A percentile compares a stretch with the other conserved stretches of the same genome.
Evolutionary conservation across 2,329 filamentous ascomycete species (phyloP).

Genomic region (Ophiostoma ulmi): DNA sequence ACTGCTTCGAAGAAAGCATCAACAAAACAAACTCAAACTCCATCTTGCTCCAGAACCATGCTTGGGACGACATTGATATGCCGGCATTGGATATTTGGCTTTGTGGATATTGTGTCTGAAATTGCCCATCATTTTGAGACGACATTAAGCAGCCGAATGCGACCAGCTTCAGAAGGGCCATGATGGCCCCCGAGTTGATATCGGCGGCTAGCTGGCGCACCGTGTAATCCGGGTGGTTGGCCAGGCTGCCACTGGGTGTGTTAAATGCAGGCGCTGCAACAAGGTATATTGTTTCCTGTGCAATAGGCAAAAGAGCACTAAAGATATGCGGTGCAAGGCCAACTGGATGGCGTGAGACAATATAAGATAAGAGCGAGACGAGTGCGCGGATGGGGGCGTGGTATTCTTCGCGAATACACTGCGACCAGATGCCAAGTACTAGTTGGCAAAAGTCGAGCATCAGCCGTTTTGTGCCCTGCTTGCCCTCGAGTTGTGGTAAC

Average conservation of each 20-base stretch:
- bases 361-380: slow-evolving; percentile 58
- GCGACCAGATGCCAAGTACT: slow-evolving; percentile 62
- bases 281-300: slow-evolving; percentile 55
- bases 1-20: slow-evolving; percentile 63
- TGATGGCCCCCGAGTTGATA: slow-evolving; percentile 58
- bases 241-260: slow-evolving; percentile 45
- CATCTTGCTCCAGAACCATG: slow-evolving; percentile 62
- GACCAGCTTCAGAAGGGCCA: slow-evolving; percentile 61
- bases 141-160: slow-evolving; percentile 50
- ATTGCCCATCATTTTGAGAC: slow-evolving; percentile 24
- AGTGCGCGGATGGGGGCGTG: slow-evolving; percentile 61
- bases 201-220: slow-evolving; percentile 47
- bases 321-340: slow-evolving; percentile 56
- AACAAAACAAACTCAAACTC: slow-evolving; percentile 62
- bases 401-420: slow-evolving; percentile 59
- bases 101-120: slow-evolving; percentile 15
- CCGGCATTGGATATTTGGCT: slow-evolving; percentile 29
- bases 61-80: slow-evolving; percentile 32
- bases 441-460: slow-evolving; percentile 60
- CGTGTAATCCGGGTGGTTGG: slow-evolving; percentile 37
- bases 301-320: slow-evolving; percentile 50
- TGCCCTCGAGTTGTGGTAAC: slow-evolving; percentile 53
- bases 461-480: slow-evolving; percentile 48
- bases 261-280: slow-evolving; percentile 54
- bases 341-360: slow-evolving; percentile 57